Evolutionary conservation across 1,284 basidiomycete species (phyloP).

Genomic region (Tylopilus sp.): DNA sequence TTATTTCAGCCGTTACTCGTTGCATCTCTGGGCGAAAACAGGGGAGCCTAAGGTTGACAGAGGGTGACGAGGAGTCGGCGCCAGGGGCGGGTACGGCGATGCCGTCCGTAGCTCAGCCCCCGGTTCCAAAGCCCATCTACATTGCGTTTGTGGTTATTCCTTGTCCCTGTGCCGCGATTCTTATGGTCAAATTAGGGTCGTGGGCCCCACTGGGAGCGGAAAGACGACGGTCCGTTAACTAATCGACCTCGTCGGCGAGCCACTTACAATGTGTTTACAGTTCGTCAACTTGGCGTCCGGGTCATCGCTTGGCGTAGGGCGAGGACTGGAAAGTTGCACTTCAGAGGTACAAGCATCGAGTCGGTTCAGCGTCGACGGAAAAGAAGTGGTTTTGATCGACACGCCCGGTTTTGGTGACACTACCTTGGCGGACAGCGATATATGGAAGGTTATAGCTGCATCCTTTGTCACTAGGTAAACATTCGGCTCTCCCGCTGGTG

Average conservation of each 20-base stretch:
- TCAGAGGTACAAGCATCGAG: conserved; percentile 33
- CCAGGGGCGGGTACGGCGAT: not conserved
- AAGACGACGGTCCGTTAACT: conserved; percentile 33
- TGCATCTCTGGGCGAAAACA: conserved; percentile 8
- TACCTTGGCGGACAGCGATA: conserved; percentile 36
- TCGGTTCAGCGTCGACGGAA: conserved; percentile 26
- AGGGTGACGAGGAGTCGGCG: conserved; percentile 18
- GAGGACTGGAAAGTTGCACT: conserved; percentile 37
- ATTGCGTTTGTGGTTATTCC: conserved; percentile 28
- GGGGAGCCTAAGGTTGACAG: conserved; percentile 16
- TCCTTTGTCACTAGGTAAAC: conserved; percentile 32
- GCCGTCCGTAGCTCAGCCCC: not conserved
- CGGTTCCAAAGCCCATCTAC: conserved; percentile 24
- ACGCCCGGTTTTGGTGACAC: conserved; percentile 43
- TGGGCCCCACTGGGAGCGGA: conserved; percentile 35
- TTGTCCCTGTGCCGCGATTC: not conserved
- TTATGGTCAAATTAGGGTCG: conserved; percentile 25
- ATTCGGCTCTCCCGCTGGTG: not conserved
- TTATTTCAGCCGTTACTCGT: conserved; percentile 2
- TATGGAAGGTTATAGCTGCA: conserved; percentile 36
- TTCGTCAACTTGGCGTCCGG: conserved; percentile 37
- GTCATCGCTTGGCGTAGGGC: conserved; percentile 33
- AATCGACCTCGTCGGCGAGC: not conserved
- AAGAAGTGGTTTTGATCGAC: conserved; percentile 35
- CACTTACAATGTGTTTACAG: conserved; percentile 17